These are phyloP conservation scores for Colletotrichum echinochloae DNA, from an alignment of 2,329 filamentous ascomycete genomes.

Conservation along the genomic window DNA sequence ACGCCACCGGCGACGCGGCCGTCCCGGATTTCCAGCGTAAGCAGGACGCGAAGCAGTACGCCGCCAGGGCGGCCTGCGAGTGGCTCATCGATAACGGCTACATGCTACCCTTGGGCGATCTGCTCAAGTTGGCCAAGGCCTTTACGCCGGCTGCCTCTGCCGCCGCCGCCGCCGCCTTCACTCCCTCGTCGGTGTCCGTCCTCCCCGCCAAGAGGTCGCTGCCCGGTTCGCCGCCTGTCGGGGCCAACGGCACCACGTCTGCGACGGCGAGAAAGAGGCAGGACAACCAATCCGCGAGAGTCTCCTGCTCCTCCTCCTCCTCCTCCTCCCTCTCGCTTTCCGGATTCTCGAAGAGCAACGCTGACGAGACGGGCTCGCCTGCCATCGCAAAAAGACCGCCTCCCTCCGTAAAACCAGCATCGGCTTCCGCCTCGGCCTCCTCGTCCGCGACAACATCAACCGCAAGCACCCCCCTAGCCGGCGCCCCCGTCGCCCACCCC, in stretches of 20 bases:
- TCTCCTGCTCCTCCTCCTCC: too few species aligned
- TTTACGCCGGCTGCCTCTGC: conserved; percentile 6
- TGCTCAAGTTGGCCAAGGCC: conserved; percentile 40
- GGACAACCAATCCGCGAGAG: neutral
- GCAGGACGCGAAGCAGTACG: conserved; percentile 63
- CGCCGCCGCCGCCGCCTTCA: neutral
- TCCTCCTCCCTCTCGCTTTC: neutral
- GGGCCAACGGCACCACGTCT: neutral
- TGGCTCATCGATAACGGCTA: conserved; percentile 52
- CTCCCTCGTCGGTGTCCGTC: neutral
- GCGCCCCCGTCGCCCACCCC: conserved; percentile 1
- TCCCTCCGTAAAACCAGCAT: conserved; percentile 27
- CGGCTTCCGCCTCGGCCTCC: neutral
- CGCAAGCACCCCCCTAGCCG: neutral
- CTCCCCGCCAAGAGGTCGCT: conserved; percentile 11
- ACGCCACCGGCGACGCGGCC: conserved; percentile 33
- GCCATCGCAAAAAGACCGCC: neutral
- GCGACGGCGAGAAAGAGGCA: neutral
- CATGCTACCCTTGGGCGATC: conserved; percentile 45
- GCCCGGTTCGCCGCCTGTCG: neutral
- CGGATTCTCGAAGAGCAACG: neutral
- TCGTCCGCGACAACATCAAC: conserved; percentile 5
- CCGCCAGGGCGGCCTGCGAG: conserved; percentile 60
- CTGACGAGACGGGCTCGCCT: neutral
- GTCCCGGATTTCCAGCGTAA: conserved; percentile 34